Evolutionary conservation across 805 yeast genomes (phyloP).

Genomic region (Kregervanrija pseudodelftensis): DNA sequence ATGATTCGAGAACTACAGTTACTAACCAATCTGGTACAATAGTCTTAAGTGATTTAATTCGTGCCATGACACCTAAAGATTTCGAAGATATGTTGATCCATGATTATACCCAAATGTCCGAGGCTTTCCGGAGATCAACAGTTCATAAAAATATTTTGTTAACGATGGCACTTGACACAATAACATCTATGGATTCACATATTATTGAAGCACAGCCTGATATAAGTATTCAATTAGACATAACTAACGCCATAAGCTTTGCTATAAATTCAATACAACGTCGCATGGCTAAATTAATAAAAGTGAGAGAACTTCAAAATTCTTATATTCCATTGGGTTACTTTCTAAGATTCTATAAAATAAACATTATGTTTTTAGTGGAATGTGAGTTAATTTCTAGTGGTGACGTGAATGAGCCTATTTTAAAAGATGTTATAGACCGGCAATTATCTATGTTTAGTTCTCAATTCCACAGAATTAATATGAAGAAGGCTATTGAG

Average conservation of each 20-base stretch:
- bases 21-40: constrained; percentile 21
- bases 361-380: constrained; percentile 61
- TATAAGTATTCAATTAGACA: constrained; percentile 54
- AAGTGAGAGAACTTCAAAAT: constrained; percentile 68
- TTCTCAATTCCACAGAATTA: constrained; percentile 45
- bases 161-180: constrained; percentile 54
- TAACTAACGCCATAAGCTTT: constrained; percentile 54
- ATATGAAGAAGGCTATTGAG: constrained; percentile 37
- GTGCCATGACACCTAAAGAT: constrained; percentile 63
- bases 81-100: constrained; percentile 63
- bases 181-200: constrained; percentile 24
- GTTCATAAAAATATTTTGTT: constrained; percentile 73
- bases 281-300: constrained; percentile 69
- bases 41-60: constrained; percentile 37
- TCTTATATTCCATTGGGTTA: constrained; percentile 49
- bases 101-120: constrained; percentile 59
- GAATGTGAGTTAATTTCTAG: constrained; percentile 76
- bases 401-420: constrained; percentile 52
- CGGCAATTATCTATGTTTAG: constrained; percentile 58
- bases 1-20: constrained; percentile 19
- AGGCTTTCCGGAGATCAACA: constrained; percentile 65
- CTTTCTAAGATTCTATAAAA: constrained; percentile 60
- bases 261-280: constrained; percentile 68
- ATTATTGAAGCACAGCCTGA: constrained; percentile 27
- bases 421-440: constrained; percentile 61